phyloP scores from a whole-genome alignment of 768 basidiomycete species.

The Amanita polypyramis region DNA sequence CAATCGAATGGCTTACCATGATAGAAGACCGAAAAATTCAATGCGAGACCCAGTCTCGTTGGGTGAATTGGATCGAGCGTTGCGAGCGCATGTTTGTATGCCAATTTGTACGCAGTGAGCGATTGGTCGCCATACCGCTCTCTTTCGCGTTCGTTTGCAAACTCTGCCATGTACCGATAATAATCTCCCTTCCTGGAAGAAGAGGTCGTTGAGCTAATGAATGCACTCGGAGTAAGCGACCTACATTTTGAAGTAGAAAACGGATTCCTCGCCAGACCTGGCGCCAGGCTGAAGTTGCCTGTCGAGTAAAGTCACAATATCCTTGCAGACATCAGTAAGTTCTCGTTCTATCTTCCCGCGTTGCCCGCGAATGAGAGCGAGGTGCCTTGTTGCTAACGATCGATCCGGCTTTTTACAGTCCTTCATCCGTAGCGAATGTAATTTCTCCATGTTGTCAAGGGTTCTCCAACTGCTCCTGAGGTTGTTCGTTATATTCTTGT shows the following conservation, averaged over 20 bases:
- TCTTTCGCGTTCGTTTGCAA: constrained; percentile 62
- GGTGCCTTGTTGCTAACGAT: constrained; percentile 29
- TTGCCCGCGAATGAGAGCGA: constrained; percentile 60
- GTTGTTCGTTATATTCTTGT: constrained; percentile 82
- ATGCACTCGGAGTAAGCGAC: not conserved
- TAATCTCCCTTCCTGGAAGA: constrained; percentile 54
- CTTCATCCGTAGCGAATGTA: constrained; percentile 40
- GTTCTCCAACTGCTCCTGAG: constrained; percentile 81
- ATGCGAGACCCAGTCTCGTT: constrained; percentile 76
- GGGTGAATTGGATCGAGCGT: constrained; percentile 75
- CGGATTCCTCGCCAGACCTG: constrained; percentile 68
- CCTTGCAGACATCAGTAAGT: constrained; percentile 67
- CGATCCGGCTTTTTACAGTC: constrained; percentile 14
- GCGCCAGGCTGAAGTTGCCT: constrained; percentile 36
- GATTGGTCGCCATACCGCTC: constrained; percentile 64
- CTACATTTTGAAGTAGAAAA: constrained; percentile 89
- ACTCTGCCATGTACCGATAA: constrained; percentile 85
- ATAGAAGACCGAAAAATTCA: constrained; percentile 94
- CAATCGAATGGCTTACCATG: constrained; percentile 31
- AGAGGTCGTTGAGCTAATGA: not conserved
- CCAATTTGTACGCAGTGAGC: constrained; percentile 75
- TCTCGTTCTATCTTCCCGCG: constrained; percentile 70
- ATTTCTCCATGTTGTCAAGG: constrained; percentile 66
- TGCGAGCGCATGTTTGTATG: constrained; percentile 71
- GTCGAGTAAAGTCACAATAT: constrained; percentile 65